Evolutionary conservation across 1,284 basidiomycete species (phyloP).

Genomic region (Neonothopanus nambi): DNA sequence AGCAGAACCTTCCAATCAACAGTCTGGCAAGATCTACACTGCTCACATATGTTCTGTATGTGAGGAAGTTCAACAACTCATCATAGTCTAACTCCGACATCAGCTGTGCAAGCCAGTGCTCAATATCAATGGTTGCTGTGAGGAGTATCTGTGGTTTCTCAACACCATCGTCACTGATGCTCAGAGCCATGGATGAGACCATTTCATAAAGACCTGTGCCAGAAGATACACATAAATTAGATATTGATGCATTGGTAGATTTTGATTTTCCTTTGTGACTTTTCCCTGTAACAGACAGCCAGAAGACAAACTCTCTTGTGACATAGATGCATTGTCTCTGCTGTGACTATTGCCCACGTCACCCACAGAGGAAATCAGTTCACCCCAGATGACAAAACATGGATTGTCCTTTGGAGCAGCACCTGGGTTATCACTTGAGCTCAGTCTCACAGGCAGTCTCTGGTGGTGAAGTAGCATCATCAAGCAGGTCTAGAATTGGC

Average conservation of each 20-base stretch:
- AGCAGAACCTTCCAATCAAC: conserved; percentile 82
- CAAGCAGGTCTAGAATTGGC: conserved; percentile 46
- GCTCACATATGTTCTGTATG: conserved; percentile 80
- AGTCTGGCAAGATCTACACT: conserved; percentile 77
- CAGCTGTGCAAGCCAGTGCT: conserved; percentile 86
- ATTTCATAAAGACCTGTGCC: too few relatives aligned
- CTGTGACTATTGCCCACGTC: conserved; percentile 44
- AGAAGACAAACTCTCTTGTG: conserved; percentile 37
- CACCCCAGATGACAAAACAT: conserved; percentile 88
- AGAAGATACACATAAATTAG: neutral
- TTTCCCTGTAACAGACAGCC: conserved; percentile 34
- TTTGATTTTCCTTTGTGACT: conserved; percentile 22
- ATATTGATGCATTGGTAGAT: conserved; percentile 19
- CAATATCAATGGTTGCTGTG: conserved; percentile 88
- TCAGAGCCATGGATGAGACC: too few relatives aligned
- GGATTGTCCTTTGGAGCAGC: conserved; percentile 80
- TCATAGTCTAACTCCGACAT: conserved; percentile 83
- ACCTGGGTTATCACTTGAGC: conserved; percentile 59
- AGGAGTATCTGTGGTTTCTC: conserved; percentile 55
- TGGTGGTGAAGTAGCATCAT: neutral
- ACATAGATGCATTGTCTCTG: conserved; percentile 43
- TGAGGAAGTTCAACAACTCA: conserved; percentile 82
- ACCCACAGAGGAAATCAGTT: conserved; percentile 30
- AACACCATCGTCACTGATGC: neutral
- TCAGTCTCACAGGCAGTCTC: conserved; percentile 65